Evolutionary conservation across 2,329 filamentous ascomycete genomes (phyloP).

Genomic region (Nothophoma quercina): DNA sequence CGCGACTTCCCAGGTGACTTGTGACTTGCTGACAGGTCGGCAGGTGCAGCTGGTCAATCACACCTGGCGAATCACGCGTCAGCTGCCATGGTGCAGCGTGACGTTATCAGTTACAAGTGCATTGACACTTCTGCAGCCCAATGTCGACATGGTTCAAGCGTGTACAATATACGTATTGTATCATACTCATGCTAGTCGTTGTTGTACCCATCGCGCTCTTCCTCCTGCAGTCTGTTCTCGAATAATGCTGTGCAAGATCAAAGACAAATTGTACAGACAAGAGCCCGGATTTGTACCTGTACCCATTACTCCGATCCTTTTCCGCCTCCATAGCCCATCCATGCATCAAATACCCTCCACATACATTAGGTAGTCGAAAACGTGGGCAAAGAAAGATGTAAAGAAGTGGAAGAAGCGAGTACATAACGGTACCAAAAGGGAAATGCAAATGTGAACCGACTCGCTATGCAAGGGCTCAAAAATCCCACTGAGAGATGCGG

Average conservation of each 20-base stretch:
- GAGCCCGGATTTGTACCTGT: conserved; percentile 8
- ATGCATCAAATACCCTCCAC: conserved; percentile 36
- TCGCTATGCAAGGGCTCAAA: conserved; percentile 50
- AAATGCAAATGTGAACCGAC: conserved; percentile 45
- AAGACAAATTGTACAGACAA: conserved; percentile 23
- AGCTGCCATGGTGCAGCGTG: conserved; percentile 15
- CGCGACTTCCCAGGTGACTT: conserved; percentile 13
- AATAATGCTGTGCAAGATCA: conserved; percentile 27
- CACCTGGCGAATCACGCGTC: conserved; percentile 20
- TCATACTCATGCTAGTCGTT: conserved; percentile 8
- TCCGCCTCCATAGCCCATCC: conserved; percentile 25
- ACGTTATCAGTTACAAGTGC: conserved; percentile 28
- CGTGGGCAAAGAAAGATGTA: conserved; percentile 36
- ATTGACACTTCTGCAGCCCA: conserved; percentile 7
- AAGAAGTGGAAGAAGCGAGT: conserved; percentile 35
- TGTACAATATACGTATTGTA: conserved; percentile 13
- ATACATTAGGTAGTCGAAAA: conserved; percentile 37
- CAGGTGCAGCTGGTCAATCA: conserved; percentile 2
- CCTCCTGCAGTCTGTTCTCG: conserved; percentile 16
- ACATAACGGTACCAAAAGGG: conserved; percentile 37
- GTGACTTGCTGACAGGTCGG: conserved; percentile 11
- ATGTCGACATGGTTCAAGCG: background rate
- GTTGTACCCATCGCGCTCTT: conserved; percentile 20
- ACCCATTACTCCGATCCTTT: conserved; percentile 28
- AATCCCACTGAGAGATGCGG: conserved; percentile 36